A percentile compares a stretch with the other conserved stretches of the same genome.
Conservation (phyloP, 306 rosid genomes). For the Lupinus albus region DNA sequence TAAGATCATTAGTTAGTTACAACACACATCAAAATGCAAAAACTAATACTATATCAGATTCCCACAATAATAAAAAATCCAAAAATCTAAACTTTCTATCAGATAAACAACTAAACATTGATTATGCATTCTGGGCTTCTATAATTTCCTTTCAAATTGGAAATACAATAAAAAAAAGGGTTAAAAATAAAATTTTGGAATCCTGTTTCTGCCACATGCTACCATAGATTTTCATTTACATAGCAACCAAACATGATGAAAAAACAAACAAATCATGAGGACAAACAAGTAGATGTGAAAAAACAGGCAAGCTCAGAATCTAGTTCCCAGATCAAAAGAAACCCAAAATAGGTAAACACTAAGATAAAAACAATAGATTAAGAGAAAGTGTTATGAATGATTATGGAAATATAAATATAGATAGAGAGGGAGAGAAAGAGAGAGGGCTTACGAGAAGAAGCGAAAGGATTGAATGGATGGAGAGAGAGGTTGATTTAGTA, state of each 20-base stretch:
- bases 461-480: slow-evolving; percentile 36
- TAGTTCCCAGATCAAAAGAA: too few relatives aligned
- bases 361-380: too few relatives aligned
- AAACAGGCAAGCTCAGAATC: too few relatives aligned
- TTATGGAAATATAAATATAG: too few relatives aligned
- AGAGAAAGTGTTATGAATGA: too few relatives aligned
- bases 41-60: neutral
- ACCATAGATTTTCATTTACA: neutral
- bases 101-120: neutral
- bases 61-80: neutral
- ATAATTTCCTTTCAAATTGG: neutral
- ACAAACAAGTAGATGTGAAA: too few relatives aligned
- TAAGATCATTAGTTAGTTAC: slow-evolving; percentile 10
- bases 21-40: slow-evolving; percentile 28
- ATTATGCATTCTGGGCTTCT: slow-evolving; percentile 7
- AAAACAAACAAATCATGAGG: neutral
- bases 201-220: slow-evolving; percentile 18
- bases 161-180: neutral
- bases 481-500: slow-evolving; percentile 2
- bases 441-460: slow-evolving; percentile 43
- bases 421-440: neutral
- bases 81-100: slow-evolving; percentile 7
- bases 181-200: neutral
- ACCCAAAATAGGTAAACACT: too few relatives aligned
- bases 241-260: too few relatives aligned